A percentile compares a stretch with the other conserved stretches of the same genome.
Evolutionary conservation across 129 eudicot genomes (phyloP).

Genomic region (Logfia minima): DNA sequence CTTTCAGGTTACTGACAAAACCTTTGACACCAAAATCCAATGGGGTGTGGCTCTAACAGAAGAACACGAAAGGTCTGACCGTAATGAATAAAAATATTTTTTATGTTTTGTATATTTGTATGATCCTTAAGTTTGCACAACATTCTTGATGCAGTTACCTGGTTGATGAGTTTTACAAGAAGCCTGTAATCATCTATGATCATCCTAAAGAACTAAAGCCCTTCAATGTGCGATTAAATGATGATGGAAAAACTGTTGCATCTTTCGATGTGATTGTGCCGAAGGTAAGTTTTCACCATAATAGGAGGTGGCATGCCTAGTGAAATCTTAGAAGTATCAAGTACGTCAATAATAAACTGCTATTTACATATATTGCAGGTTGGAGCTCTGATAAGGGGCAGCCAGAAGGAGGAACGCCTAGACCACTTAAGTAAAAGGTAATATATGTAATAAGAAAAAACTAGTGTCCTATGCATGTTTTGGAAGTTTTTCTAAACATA

Average conservation of each 20-base stretch:
- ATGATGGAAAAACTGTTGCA: slow-evolving; percentile 82
- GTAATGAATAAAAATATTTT: background rate
- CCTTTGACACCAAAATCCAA: slow-evolving; percentile 45
- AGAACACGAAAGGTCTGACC: slow-evolving; percentile 78
- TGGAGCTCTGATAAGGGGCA: slow-evolving; percentile 78
- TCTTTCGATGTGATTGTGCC: slow-evolving; percentile 79
- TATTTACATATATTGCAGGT: slow-evolving; percentile 42
- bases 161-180: slow-evolving; percentile 72
- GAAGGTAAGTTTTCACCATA: slow-evolving; percentile 42
- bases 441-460: background rate
- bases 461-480: background rate
- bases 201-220: slow-evolving; percentile 76
- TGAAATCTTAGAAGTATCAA: slow-evolving; percentile 10
- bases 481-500: background rate
- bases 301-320: background rate
- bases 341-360: background rate
- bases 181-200: slow-evolving; percentile 62
- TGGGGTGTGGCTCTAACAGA: slow-evolving; percentile 63
- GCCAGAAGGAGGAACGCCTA: slow-evolving; percentile 90
- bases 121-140: background rate
- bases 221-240: slow-evolving; percentile 64
- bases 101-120: background rate
- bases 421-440: slow-evolving; percentile 61
- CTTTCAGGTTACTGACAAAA: slow-evolving; percentile 54
- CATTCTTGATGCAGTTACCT: slow-evolving; percentile 48